A percentile compares a stretch with the other conserved stretches of the same genome.
Evolutionary conservation across 2,329 filamentous ascomycete species (phyloP).

Genomic region (Xylaria polymorpha): DNA sequence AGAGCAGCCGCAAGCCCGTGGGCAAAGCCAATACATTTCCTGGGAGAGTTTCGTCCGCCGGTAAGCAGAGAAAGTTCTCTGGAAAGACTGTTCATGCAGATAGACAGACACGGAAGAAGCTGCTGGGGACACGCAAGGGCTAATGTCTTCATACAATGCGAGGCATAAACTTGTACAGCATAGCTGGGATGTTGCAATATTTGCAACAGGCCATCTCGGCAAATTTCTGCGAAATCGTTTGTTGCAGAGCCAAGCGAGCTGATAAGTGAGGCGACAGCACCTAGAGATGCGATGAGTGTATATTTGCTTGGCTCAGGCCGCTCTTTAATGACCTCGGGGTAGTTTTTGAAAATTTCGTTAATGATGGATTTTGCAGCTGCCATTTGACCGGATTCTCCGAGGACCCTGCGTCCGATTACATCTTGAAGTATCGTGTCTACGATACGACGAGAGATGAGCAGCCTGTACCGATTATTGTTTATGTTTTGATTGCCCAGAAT

Average conservation of each 20-base stretch:
- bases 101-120: constrained; percentile 87
- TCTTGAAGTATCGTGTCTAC: constrained; percentile 86
- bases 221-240: constrained; percentile 80
- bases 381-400: constrained; percentile 90
- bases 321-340: constrained; percentile 89
- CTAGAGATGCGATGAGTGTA: constrained; percentile 80
- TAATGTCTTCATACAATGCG: constrained; percentile 86
- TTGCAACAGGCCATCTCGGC: constrained; percentile 87
- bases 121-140: constrained; percentile 93
- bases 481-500: constrained; percentile 81
- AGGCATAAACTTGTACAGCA: constrained; percentile 91
- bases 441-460: constrained; percentile 85
- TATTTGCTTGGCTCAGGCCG: constrained; percentile 90
- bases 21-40: constrained; percentile 88
- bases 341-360: constrained; percentile 92
- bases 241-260: constrained; percentile 83
- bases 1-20: constrained; percentile 91
- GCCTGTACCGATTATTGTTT: constrained; percentile 85
- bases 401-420: constrained; percentile 80
- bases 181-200: constrained; percentile 95
- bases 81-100: constrained; percentile 95
- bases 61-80: constrained; percentile 84
- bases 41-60: constrained; percentile 79
- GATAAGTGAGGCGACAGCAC: constrained; percentile 82
- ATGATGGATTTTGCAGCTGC: constrained; percentile 83